phyloP scores from a whole-genome alignment of 2,329 filamentous ascomycete genomes.

The Paecilomyces fulvus region DNA sequence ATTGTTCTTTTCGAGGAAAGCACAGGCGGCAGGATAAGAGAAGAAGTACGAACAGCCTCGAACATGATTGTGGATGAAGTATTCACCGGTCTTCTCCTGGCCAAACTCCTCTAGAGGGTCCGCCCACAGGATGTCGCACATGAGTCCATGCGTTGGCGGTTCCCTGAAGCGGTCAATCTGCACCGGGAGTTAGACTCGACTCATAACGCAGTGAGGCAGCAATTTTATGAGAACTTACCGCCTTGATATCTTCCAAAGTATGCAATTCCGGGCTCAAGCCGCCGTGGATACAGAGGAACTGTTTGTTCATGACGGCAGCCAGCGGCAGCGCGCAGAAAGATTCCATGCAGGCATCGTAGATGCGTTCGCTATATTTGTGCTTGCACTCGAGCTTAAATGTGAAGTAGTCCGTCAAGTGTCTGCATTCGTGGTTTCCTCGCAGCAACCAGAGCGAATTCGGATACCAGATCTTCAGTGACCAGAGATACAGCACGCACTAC shows the following conservation, averaged over 20 bases:
- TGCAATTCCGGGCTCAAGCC: constrained; percentile 93
- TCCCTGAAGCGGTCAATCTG: constrained; percentile 97
- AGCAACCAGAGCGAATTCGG: constrained; percentile 95
- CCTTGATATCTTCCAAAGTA: constrained; percentile 88
- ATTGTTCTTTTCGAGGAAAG: constrained; percentile 98
- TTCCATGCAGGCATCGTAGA: constrained; percentile 98
- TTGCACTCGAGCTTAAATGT: constrained; percentile 99
- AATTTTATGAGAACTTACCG: constrained; percentile 46
- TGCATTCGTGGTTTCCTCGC: constrained; percentile 96
- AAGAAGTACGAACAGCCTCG: constrained; percentile 99
- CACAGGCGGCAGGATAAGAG: constrained; percentile 92
- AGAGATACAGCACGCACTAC: constrained; percentile 88
- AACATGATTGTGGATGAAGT: constrained; percentile 96
- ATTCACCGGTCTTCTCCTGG: constrained; percentile 96
- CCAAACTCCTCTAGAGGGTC: constrained; percentile 97
- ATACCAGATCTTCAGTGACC: constrained; percentile 98
- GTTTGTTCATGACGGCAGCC: constrained; percentile 99
- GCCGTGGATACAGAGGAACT: constrained; percentile 97
- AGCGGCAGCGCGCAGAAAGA: constrained; percentile 91
- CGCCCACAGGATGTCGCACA: constrained; percentile 99
- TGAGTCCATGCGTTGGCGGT: constrained; percentile 91
- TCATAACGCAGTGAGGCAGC: constrained; percentile 4
- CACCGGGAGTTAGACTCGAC: constrained; percentile 13
- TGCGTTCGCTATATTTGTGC: constrained; percentile 94
- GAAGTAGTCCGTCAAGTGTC: constrained; percentile 98